Conservation (phyloP, 305 asterid species). For the Fraxinus xanthoxyloides region DNA sequence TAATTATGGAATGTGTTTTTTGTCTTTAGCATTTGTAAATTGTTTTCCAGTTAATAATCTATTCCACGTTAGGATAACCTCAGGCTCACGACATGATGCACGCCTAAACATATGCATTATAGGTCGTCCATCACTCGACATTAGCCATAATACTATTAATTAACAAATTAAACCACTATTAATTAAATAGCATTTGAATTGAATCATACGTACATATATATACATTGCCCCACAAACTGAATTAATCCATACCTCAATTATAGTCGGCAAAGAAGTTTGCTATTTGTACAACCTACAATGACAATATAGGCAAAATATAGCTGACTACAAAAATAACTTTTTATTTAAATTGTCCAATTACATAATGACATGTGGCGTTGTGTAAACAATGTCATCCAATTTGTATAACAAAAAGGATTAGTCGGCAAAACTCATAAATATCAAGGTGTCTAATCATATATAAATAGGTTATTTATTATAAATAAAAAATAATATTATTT, state of each 20-base stretch:
- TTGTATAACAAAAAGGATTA: neutral
- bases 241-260: conserved; percentile 12
- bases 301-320: no score
- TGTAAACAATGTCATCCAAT: no score
- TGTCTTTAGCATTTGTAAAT: conserved; percentile 20
- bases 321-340: no score
- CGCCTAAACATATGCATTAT: conserved; percentile 23
- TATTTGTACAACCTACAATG: no score
- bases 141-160: neutral
- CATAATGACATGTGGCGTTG: no score
- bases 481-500: neutral
- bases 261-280: no score
- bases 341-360: no score
- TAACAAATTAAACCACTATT: neutral
- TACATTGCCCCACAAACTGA: neutral
- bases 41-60: neutral
- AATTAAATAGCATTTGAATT: neutral
- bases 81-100: conserved; percentile 34
- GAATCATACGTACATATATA: neutral
- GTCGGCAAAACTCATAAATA: conserved; percentile 4
- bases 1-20: conserved; percentile 14
- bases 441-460: conserved; percentile 4
- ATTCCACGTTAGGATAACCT: conserved; percentile 34
- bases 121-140: conserved; percentile 3
- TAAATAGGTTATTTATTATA: neutral